Base-by-base conservation (phyloP, 495 filamentous ascomycete species). In the Lophium mytilinum region DNA sequence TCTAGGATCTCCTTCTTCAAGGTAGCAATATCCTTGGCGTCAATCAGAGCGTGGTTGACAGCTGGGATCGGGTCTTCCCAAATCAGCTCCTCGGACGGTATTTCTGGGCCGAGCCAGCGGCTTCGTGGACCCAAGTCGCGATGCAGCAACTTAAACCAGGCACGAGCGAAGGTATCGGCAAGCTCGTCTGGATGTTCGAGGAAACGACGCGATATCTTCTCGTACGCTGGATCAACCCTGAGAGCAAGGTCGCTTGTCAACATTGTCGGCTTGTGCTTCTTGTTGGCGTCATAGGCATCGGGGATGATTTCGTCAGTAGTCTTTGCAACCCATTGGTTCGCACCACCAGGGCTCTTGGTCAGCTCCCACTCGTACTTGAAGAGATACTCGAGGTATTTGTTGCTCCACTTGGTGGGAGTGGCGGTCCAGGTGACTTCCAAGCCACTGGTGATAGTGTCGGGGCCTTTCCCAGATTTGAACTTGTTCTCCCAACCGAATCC, bases 131-230 rank as follows among this genome's bases (percentile, higher is more conserved):
- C 85, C 72, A 88, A 76, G 67, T 88, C 85, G 70, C 85, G 83
- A 73, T 88, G 85, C 37, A 84, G 73, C 52, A 88, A 77, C 79
- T 88, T 88, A 79, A 88, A 88, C 85, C 85, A 88, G 50, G 85
- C 84, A 47, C 80, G 78, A 43, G 78, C 72, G 62, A 87, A 88
- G 5, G 74, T 83, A 56, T 86, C 81, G 48, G 76, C 76, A 50
- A 87, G 77, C 74, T 85, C 69, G 58, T 83, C 80, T 1, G 82
- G 81, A 69, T 88, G 68, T 56, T 76, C 78, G 39, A 83, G 73
- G 77, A 81, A 87, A 58, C 78, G 77, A 41, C 83, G 82, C 12
- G 81, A 74, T 66, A 88, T 83, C 80, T 87, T 86, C 72, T 86
- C 83, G 74, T 86, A 88, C 21, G 55, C 75, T 9, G 82, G 82